Percentiles rank a stretch among this genome's conserved stretches.
phyloP scores from a whole-genome alignment of 2,329 filamentous ascomycete genomes.

The Fusarium sp. region DNA sequence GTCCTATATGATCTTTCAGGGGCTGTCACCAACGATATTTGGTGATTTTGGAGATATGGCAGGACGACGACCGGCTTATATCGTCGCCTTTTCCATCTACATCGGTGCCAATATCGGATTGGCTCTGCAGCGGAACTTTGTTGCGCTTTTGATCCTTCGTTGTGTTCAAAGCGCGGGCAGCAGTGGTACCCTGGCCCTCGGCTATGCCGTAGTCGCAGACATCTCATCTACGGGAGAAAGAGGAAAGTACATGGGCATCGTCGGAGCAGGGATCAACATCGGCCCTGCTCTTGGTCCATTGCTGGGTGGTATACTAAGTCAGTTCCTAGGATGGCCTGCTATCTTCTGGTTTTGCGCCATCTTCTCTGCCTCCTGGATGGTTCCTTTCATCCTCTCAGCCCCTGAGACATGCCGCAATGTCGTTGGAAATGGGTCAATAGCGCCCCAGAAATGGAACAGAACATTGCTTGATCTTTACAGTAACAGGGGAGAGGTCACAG shows the following conservation, averaged over 20 bases:
- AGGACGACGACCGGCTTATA: slow-evolving; percentile 70
- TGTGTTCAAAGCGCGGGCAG: slow-evolving; percentile 73
- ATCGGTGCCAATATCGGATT: slow-evolving; percentile 69
- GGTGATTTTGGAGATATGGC: slow-evolving; percentile 71
- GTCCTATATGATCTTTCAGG: slow-evolving; percentile 73
- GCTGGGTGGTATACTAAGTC: slow-evolving; percentile 70
- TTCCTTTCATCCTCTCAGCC: slow-evolving; percentile 66
- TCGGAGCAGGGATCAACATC: slow-evolving; percentile 68
- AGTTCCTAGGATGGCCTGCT: slow-evolving; percentile 74
- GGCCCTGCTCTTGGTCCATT: slow-evolving; percentile 67
- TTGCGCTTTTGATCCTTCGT: slow-evolving; percentile 68
- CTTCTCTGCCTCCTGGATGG: slow-evolving; percentile 59
- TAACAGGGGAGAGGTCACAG: slow-evolving; percentile 51
- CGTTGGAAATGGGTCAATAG: slow-evolving; percentile 71
- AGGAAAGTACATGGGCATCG: slow-evolving; percentile 77
- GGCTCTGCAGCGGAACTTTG: slow-evolving; percentile 67
- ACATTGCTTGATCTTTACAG: slow-evolving; percentile 63
- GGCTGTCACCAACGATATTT: slow-evolving; percentile 68
- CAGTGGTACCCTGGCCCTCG: slow-evolving; percentile 76
- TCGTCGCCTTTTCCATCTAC: slow-evolving; percentile 68
- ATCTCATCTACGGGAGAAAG: slow-evolving; percentile 75
- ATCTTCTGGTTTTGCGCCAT: slow-evolving; percentile 78
- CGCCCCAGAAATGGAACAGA: slow-evolving; percentile 67
- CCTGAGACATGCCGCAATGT: slow-evolving; percentile 70
- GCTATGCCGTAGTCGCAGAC: slow-evolving; percentile 78